Percentiles rank a stretch among this genome's conserved stretches.
Conservation (phyloP, 768 basidiomycete genomes). For the Hypholoma sublateritium region DNA sequence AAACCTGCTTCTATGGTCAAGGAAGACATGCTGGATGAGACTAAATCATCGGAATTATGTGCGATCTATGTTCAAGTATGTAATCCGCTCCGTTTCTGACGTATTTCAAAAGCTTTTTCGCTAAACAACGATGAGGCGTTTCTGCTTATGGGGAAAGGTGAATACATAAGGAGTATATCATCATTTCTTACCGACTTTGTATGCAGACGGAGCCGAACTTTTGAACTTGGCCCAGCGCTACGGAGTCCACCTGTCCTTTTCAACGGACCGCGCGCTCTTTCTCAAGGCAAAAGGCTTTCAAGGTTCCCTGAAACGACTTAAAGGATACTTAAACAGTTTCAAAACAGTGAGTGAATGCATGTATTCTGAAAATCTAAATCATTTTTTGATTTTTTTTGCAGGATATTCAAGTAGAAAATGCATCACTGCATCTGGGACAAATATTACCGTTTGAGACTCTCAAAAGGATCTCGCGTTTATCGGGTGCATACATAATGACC, state of each 20-base stretch:
- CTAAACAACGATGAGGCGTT: constrained; percentile 64
- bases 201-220: constrained; percentile 63
- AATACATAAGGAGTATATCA: neutral
- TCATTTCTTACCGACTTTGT: neutral
- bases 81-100: constrained; percentile 4
- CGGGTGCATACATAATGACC: constrained; percentile 58
- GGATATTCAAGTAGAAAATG: constrained; percentile 36
- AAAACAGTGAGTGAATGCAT: constrained; percentile 43
- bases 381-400: neutral
- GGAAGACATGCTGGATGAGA: constrained; percentile 51
- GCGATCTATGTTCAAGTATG: neutral
- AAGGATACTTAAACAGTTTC: constrained; percentile 44
- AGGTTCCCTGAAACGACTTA: constrained; percentile 47
- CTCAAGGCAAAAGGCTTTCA: constrained; percentile 60
- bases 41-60: constrained; percentile 44
- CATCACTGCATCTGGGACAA: constrained; percentile 13
- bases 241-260: constrained; percentile 62
- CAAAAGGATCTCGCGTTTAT: constrained; percentile 63
- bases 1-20: constrained; percentile 52
- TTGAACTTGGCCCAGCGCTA: constrained; percentile 57
- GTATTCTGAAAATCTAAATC: neutral
- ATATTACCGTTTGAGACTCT: constrained; percentile 42
- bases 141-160: constrained; percentile 72
- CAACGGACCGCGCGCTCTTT: constrained; percentile 47
- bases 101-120: constrained; percentile 43